Percentiles rank a stretch among this genome's conserved stretches.
Evolutionary conservation across 345 rosid species (phyloP).

Genomic region (Barbarea vulgaris): DNA sequence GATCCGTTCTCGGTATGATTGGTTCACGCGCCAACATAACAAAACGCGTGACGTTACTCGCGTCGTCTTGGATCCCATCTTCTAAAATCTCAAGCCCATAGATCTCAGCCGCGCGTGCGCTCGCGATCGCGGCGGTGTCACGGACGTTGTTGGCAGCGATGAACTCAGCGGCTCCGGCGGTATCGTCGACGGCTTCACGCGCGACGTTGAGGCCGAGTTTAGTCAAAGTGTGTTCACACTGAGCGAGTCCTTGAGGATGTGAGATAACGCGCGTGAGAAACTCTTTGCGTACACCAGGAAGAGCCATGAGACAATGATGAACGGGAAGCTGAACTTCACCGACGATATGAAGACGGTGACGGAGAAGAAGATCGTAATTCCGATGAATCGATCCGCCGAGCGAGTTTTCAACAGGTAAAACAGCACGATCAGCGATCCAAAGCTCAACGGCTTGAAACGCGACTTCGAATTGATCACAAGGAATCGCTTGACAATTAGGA

Average conservation of each 20-base stretch:
- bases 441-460: constrained; percentile 98
- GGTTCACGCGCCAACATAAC: constrained; percentile 98
- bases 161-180: constrained; percentile 91
- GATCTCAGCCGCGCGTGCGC: constrained; percentile 89
- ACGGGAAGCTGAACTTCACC: constrained; percentile 95
- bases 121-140: constrained; percentile 90
- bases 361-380: constrained; percentile 93
- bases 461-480: constrained; percentile 96
- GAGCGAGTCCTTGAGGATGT: constrained; percentile 95
- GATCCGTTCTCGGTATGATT: constrained; percentile 86
- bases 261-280: constrained; percentile 84
- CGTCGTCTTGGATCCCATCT: constrained; percentile 93
- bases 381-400: constrained; percentile 96
- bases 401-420: constrained; percentile 89
- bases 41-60: constrained; percentile 86
- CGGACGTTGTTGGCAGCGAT: constrained; percentile 70
- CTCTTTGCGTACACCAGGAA: constrained; percentile 85
- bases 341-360: constrained; percentile 95
- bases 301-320: constrained; percentile 90
- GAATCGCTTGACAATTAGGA: constrained; percentile 88
- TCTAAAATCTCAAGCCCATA: constrained; percentile 77
- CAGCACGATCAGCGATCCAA: constrained; percentile 98
- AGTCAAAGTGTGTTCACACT: constrained; percentile 82
- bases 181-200: constrained; percentile 92
- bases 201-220: constrained; percentile 79